These are phyloP conservation scores for Saturnispora mendoncae DNA, from an alignment of 805 yeast species.

Conservation along the genomic window DNA sequence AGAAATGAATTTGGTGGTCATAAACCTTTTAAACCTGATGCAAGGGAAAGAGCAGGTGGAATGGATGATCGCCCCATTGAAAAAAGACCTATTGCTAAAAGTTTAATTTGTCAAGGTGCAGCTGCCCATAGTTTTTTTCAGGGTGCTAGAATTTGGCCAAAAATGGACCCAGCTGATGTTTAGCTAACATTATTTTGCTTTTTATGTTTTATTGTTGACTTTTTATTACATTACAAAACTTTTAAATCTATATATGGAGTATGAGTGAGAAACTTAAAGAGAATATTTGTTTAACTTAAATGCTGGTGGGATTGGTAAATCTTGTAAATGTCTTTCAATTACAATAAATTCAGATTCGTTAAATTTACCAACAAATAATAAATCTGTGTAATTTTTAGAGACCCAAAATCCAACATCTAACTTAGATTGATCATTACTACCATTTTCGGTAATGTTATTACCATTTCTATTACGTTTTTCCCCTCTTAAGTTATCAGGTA, in stretches of 20 bases:
- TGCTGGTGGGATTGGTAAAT: constrained; percentile 50
- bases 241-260: background rate
- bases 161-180: constrained; percentile 20
- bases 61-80: constrained; percentile 25
- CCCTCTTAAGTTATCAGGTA: constrained; percentile 11
- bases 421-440: constrained; percentile 5
- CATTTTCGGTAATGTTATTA: constrained; percentile 4
- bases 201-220: background rate
- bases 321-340: constrained; percentile 65
- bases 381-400: constrained; percentile 65
- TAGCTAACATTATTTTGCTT: background rate
- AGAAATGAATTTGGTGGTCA: constrained; percentile 45
- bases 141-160: constrained; percentile 48
- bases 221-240: background rate
- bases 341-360: constrained; percentile 50
- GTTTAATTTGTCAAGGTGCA: constrained; percentile 53
- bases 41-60: constrained; percentile 43
- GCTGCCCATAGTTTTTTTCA: constrained; percentile 66
- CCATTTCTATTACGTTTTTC: constrained; percentile 29
- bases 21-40: constrained; percentile 41
- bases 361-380: constrained; percentile 52
- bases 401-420: constrained; percentile 53
- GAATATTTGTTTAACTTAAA: constrained; percentile 50
- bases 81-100: constrained; percentile 28
- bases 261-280: constrained; percentile 24